phyloP scores from a whole-genome alignment of 2,329 filamentous ascomycete genomes.

The Keithomyces neogunnii region DNA sequence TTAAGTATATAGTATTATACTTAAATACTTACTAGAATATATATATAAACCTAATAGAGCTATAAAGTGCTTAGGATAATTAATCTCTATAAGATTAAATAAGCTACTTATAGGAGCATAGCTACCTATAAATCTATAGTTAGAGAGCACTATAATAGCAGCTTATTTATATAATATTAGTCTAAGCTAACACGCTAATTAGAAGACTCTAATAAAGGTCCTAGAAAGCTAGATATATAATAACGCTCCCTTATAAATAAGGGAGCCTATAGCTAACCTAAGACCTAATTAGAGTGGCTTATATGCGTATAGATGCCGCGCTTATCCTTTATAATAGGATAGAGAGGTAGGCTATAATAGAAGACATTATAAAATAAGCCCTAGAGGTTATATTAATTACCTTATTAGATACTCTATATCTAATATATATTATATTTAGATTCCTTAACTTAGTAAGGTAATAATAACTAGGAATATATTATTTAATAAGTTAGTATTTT shows the following conservation, averaged over 20 bases:
- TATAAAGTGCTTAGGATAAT: not conserved
- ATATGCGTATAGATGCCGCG: no score
- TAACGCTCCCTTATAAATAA: no score
- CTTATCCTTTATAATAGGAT: not conserved
- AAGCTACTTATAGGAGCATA: not conserved
- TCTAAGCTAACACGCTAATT: not conserved
- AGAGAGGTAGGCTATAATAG: no score
- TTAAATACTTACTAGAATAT: not conserved
- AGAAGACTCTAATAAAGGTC: no score
- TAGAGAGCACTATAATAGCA: not conserved
- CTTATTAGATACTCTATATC: constrained; percentile 2
- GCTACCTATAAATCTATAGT: not conserved
- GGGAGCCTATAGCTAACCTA: no score
- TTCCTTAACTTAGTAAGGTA: not conserved
- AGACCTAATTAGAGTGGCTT: no score
- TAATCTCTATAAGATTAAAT: not conserved
- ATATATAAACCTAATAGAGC: not conserved
- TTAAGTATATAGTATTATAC: not conserved
- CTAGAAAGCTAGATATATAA: no score
- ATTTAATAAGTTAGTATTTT: not conserved
- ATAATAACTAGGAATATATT: constrained; percentile 2
- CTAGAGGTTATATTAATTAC: not conserved
- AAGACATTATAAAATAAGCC: not conserved
- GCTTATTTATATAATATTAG: not conserved
- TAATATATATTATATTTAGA: constrained; percentile 2